These are phyloP conservation scores for Aotearoamyces nothofagi DNA, from an alignment of 2,329 filamentous ascomycete genomes.

Conservation along the genomic window DNA sequence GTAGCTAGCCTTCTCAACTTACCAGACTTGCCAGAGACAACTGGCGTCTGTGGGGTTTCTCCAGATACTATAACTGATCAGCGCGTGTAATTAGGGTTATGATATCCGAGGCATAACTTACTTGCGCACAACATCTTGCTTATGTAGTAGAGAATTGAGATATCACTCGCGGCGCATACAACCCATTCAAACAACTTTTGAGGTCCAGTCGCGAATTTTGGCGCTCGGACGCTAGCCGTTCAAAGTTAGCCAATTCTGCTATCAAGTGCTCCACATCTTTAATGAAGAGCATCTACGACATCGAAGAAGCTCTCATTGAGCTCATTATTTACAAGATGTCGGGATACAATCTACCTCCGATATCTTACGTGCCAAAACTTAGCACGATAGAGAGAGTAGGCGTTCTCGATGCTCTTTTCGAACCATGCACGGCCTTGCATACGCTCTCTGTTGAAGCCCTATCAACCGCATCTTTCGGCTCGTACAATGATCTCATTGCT, in stretches of 20 bases:
- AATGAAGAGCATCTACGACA: too few relatives aligned
- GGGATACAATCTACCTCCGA: conserved; percentile 33
- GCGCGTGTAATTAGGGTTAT: conserved; percentile 10
- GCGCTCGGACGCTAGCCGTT: background rate
- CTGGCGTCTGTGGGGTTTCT: conserved; percentile 87
- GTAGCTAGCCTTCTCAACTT: conserved; percentile 22
- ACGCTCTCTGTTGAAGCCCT: conserved; percentile 54
- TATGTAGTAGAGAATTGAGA: conserved; percentile 8
- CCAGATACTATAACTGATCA: conserved; percentile 57
- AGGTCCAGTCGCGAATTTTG: conserved; percentile 3
- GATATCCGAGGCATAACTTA: conserved; percentile 25
- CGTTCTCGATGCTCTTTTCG: conserved; percentile 68
- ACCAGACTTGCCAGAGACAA: conserved; percentile 91
- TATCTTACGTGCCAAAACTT: conserved; percentile 38
- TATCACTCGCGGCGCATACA: conserved; percentile 11
- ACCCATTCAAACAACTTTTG: conserved; percentile 2
- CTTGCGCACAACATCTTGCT: conserved; percentile 50
- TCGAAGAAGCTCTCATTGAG: too few relatives aligned
- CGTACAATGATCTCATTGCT: conserved; percentile 56
- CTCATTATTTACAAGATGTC: too few relatives aligned
- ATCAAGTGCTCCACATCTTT: too few relatives aligned
- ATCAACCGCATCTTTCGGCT: conserved; percentile 39
- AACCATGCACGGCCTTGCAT: conserved; percentile 64
- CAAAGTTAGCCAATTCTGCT: too few relatives aligned
- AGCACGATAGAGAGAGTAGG: conserved; percentile 35